These are phyloP conservation scores for Sutorius eximius DNA, from an alignment of 1,284 basidiomycete species.

Conservation along the genomic window DNA sequence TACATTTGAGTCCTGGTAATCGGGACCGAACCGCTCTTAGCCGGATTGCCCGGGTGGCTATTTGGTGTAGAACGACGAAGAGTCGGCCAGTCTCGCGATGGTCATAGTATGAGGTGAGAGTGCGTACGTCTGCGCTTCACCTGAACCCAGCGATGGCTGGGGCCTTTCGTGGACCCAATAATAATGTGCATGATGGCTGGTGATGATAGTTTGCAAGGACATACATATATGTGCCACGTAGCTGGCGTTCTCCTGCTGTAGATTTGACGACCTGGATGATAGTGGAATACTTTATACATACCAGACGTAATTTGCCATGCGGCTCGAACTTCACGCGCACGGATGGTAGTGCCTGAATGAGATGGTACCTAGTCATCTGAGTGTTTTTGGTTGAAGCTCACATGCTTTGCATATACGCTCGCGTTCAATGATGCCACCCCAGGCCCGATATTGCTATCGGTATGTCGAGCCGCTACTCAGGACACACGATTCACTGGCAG, in stretches of 20 bases:
- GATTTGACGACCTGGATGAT: neutral
- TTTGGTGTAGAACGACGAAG: neutral
- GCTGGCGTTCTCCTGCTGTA: neutral
- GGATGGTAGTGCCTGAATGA: too few relatives aligned
- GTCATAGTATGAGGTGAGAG: neutral
- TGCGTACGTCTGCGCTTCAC: too few relatives aligned
- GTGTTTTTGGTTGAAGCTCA: too few relatives aligned
- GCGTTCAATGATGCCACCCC: too few relatives aligned
- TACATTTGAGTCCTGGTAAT: neutral
- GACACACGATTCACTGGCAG: too few relatives aligned
- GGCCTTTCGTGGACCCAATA: neutral
- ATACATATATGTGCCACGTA: neutral
- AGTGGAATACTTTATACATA: neutral
- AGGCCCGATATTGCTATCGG: too few relatives aligned
- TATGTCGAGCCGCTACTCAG: too few relatives aligned
- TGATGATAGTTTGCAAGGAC: too few relatives aligned
- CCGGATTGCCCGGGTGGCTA: neutral
- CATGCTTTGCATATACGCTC: too few relatives aligned
- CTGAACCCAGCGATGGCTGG: neutral
- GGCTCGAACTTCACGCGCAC: too few relatives aligned
- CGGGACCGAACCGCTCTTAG: neutral
- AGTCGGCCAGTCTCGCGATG: neutral
- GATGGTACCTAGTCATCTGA: too few relatives aligned
- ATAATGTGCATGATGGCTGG: neutral
- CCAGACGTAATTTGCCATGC: too few relatives aligned